Percentiles rank a stretch among this genome's conserved stretches.
These are phyloP conservation scores for Hebeloma cylindrosporum DNA, from an alignment of 768 basidiomycete genomes.

Conservation along the genomic window DNA sequence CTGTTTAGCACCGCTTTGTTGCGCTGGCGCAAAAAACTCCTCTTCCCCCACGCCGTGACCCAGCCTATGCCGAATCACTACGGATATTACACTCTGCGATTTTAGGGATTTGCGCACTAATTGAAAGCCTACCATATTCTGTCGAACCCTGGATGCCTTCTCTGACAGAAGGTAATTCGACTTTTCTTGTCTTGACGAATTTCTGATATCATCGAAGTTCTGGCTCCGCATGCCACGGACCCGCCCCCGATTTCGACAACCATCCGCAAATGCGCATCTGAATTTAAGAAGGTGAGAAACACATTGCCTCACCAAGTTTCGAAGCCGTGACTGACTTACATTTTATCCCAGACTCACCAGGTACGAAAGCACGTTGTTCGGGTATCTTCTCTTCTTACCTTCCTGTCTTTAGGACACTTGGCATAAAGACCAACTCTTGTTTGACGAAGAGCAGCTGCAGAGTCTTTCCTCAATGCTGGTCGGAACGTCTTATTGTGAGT, in stretches of 20 bases:
- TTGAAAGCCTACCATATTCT: constrained; percentile 93
- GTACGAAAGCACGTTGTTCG: constrained; percentile 29
- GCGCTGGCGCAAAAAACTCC: constrained; percentile 56
- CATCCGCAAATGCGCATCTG: constrained; percentile 81
- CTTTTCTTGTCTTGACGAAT: constrained; percentile 8
- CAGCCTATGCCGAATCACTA: constrained; percentile 69
- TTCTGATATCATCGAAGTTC: constrained; percentile 42
- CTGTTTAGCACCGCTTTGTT: constrained; percentile 74
- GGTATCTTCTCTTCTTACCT: constrained; percentile 9
- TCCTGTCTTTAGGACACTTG: constrained; percentile 69
- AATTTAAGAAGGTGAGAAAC: constrained; percentile 72
- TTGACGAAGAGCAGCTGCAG: constrained; percentile 88
- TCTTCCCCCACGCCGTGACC: constrained; percentile 69
- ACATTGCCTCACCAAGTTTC: constrained; percentile 8
- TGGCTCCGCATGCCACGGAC: constrained; percentile 78
- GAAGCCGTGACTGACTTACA: constrained; percentile 13
- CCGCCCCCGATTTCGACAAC: constrained; percentile 90
- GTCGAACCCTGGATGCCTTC: constrained; percentile 90
- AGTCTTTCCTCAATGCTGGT: constrained; percentile 86
- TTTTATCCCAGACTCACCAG: constrained; percentile 54
- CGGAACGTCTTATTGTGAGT: constrained; percentile 85
- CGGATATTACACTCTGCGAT: constrained; percentile 84
- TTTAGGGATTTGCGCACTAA: constrained; percentile 84
- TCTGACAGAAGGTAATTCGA: constrained; percentile 65
- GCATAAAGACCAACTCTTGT: constrained; percentile 84